Percentiles rank a stretch among this genome's conserved stretches.
These are phyloP conservation scores for Pseudogymnoascus sp. DNA, from an alignment of 2,329 filamentous ascomycete genomes.

Conservation along the genomic window DNA sequence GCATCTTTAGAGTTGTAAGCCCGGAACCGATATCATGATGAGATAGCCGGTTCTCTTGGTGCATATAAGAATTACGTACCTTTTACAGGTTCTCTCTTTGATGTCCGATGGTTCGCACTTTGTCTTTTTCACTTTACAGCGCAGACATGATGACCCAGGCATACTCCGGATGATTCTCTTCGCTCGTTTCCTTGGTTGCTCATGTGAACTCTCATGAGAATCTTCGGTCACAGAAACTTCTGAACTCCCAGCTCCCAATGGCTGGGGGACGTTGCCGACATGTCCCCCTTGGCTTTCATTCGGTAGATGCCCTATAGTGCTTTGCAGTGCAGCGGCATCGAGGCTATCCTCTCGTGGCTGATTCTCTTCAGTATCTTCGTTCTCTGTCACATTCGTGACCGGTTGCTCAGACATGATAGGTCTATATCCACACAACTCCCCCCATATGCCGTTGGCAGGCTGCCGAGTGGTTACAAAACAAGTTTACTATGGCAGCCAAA, in stretches of 20 bases:
- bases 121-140: constrained; percentile 5
- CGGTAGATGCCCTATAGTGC: not conserved
- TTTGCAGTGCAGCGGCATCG: not conserved
- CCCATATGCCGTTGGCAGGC: not conserved
- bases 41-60: not conserved
- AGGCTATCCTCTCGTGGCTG: not conserved
- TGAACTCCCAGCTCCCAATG: not conserved
- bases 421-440: not conserved
- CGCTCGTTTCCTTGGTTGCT: constrained; percentile 3
- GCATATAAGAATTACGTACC: not conserved
- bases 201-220: not conserved
- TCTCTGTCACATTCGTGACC: not conserved
- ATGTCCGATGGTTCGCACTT: not conserved
- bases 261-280: not conserved
- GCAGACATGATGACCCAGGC: not conserved
- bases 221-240: not conserved
- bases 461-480: not conserved
- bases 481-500: not conserved
- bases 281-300: not conserved
- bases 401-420: not conserved
- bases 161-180: not conserved
- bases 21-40: not conserved
- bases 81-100: not conserved
- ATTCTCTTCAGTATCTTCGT: not conserved
- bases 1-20: not conserved